Percentiles rank a stretch among this genome's conserved stretches.
Conservation (phyloP, 805 yeast genomes). For the Candida lessepsii region DNA sequence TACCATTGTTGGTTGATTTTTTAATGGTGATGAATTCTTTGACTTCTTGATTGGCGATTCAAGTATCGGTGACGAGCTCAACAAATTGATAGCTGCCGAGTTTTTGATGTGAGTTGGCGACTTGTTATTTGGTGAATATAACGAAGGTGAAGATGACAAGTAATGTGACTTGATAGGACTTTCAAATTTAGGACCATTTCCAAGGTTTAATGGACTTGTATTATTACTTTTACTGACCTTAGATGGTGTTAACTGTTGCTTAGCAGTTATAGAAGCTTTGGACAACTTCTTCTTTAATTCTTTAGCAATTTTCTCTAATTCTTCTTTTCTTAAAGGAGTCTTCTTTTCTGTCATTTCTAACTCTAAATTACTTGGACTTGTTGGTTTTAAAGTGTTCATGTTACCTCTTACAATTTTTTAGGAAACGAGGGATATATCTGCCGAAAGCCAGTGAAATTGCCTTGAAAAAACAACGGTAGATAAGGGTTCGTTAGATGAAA, state of each 20-base stretch:
- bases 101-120: slow-evolving; percentile 41
- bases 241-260: slow-evolving; percentile 27
- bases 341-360: slow-evolving; percentile 17
- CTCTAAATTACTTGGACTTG: slow-evolving; percentile 5
- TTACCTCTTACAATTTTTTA: no score
- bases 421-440: no score
- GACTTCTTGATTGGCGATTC: slow-evolving; percentile 36
- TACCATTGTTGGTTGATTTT: slow-evolving; percentile 16
- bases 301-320: slow-evolving; percentile 43
- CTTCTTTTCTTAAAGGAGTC: slow-evolving; percentile 43
- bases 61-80: slow-evolving; percentile 25
- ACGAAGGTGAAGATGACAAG: slow-evolving; percentile 25
- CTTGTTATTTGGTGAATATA: slow-evolving; percentile 39
- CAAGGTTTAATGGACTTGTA: slow-evolving; percentile 30
- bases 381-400: slow-evolving; percentile 6
- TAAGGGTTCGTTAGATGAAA: no score
- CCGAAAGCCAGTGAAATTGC: no score
- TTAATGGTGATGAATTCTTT: slow-evolving; percentile 14
- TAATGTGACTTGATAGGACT: slow-evolving; percentile 19
- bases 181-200: slow-evolving; percentile 22
- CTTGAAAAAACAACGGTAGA: no score
- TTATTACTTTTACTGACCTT: slow-evolving; percentile 9
- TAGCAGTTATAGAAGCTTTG: slow-evolving; percentile 45
- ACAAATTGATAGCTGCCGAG: slow-evolving; percentile 33
- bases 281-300: slow-evolving; percentile 42